Base-by-base conservation (phyloP, 192 early-diverging fungal species). In the Mortierella alpina region DNA sequence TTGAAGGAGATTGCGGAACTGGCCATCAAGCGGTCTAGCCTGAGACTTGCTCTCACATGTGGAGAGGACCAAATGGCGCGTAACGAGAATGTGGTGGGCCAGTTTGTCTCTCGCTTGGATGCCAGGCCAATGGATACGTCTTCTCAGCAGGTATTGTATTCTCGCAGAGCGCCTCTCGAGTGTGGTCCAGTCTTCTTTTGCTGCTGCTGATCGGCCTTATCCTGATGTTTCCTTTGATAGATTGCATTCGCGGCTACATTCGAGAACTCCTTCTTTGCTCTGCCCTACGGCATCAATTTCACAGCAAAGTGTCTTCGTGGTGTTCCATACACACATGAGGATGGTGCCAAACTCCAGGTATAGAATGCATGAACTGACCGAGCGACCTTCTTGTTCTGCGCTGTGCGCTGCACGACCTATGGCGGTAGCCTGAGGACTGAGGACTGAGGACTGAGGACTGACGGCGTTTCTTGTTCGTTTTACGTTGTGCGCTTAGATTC, bases 281-380 rank as follows among this genome's bases (percentile, higher is more conserved):
- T 96, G 48, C 96, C 96, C 4, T 93, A 94, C 63, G 88, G 92
- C 18, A 92, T 97, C 45, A 97, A 97, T 83, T 97, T 93, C 69
- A 91, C 92, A 6, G 90, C 91, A 31, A 86, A 90, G 67, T 87
- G 88, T 5, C 90, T 92, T 20, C 86, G 89, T 41, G 91, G 92
- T 20, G 95, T 97, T 0, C 95, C 96, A 39, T 97, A 95, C 70
- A 93, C 87, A 39, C 94, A 97, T 73, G 70, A 84, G 0, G 96
- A 97, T 80, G 90, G 92, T 31, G 87, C 93, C 49, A 89, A 88
- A 63, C 87, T 96, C 45, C 94, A 95, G 79, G 84, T 93, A 59
- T 46, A 18, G 3, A 31, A 3, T 3, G 31, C 3, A 3, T 31
- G 31, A 57, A 5, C 14, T 73, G 50, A 17, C 11, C 3, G 2